These are phyloP conservation scores for Dothiorella sarmentorum DNA, from an alignment of 2,329 filamentous ascomycete genomes.

Conservation along the genomic window DNA sequence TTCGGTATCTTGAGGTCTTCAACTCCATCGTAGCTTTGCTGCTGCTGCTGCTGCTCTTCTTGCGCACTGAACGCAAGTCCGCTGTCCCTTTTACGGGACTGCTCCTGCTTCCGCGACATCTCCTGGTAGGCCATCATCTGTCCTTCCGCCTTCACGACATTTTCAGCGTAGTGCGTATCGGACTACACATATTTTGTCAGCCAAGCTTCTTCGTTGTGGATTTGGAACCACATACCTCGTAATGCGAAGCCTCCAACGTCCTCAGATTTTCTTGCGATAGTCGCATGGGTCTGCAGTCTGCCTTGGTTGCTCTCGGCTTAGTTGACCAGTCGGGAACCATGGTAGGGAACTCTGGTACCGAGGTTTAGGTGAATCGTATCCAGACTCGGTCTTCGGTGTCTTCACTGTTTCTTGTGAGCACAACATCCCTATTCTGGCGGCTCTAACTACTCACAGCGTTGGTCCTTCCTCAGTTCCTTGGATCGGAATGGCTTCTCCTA, in stretches of 20 bases:
- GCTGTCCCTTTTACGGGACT: conserved; percentile 4
- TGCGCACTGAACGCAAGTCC: neutral
- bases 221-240: neutral
- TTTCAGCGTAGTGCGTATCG: conserved; percentile 14
- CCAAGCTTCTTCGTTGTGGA: neutral
- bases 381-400: too few relatives aligned
- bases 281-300: neutral
- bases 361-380: too few relatives aligned
- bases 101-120: neutral
- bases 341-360: neutral
- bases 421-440: too few relatives aligned
- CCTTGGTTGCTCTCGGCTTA: neutral
- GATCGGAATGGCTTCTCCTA: too few relatives aligned
- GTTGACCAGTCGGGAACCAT: neutral
- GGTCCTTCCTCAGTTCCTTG: too few relatives aligned
- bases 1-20: neutral
- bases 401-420: too few relatives aligned
- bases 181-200: neutral
- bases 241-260: neutral
- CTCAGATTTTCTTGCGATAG: conserved; percentile 12
- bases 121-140: conserved; percentile 8
- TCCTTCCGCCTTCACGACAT: conserved; percentile 7
- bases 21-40: neutral
- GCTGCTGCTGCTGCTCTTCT: neutral
- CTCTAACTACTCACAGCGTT: too few relatives aligned